phyloP scores from a whole-genome alignment of 2,329 filamentous ascomycete species.

The Ascocoryne sarcoides region DNA sequence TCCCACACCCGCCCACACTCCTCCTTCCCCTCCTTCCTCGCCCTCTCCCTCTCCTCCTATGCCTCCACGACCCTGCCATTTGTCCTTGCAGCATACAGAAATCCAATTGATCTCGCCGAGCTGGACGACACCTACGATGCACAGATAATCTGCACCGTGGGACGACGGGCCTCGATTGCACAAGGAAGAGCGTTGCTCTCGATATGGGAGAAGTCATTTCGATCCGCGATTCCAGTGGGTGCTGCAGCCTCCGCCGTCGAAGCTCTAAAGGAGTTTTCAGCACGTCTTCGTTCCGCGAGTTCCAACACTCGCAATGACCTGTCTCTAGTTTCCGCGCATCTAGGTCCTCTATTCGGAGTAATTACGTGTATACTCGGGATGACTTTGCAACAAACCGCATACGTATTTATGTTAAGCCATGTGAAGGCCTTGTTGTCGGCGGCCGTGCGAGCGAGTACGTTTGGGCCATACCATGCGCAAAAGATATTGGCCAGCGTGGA shows the following conservation, averaged over 20 bases:
- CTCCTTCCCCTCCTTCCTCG: slow-evolving; percentile 58
- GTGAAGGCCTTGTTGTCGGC: slow-evolving; percentile 69
- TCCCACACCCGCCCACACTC: slow-evolving; percentile 48
- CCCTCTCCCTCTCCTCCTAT: slow-evolving; percentile 60
- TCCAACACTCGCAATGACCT: slow-evolving; percentile 18
- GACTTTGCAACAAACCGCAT: slow-evolving; percentile 53
- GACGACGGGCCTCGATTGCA: slow-evolving; percentile 62
- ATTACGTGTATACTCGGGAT: slow-evolving; percentile 56
- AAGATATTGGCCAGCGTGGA: slow-evolving; percentile 54
- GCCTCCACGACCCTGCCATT: slow-evolving; percentile 68
- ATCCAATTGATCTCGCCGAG: slow-evolving; percentile 39
- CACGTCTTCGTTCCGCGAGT: slow-evolving; percentile 18
- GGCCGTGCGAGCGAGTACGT: slow-evolving; percentile 65
- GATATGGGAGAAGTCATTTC: slow-evolving; percentile 68
- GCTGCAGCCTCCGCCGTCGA: slow-evolving; percentile 18
- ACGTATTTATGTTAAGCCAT: slow-evolving; percentile 69
- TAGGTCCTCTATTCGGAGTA: slow-evolving; percentile 62
- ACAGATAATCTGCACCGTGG: slow-evolving; percentile 69
- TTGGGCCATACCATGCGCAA: slow-evolving; percentile 76
- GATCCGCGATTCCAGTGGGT: slow-evolving; percentile 28
- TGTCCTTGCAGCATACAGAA: slow-evolving; percentile 56
- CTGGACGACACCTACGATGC: slow-evolving; percentile 74
- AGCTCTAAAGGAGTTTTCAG: slow-evolving; percentile 22
- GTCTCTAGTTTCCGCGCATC: slow-evolving; percentile 50
- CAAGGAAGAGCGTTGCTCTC: slow-evolving; percentile 67